These are phyloP conservation scores for Chaetoceros muelleri DNA, from an alignment of 108 stramenopile genomes.

Conservation along the genomic window DNA sequence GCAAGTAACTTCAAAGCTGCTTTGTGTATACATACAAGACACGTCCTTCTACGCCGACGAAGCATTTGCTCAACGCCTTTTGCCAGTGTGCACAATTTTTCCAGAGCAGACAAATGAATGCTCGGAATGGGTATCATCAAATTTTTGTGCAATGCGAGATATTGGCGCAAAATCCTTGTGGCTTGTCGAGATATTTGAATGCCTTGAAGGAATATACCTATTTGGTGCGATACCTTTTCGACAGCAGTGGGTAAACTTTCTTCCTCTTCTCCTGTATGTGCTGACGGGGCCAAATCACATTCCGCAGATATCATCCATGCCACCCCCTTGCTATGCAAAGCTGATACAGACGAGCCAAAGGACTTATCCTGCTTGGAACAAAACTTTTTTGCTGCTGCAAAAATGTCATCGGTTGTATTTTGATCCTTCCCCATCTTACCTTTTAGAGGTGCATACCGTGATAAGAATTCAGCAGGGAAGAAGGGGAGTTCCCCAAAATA, in stretches of 20 bases:
- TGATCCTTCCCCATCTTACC: neutral
- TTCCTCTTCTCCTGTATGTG: neutral
- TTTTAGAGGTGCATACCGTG: neutral
- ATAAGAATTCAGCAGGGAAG: constrained; percentile 8
- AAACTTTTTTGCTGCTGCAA: neutral
- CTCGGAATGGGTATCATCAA: constrained; percentile 14
- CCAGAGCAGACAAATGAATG: constrained; percentile 11
- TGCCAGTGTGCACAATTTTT: constrained; percentile 19
- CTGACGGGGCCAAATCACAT: neutral
- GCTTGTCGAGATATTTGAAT: constrained; percentile 29
- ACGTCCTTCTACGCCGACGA: constrained; percentile 21
- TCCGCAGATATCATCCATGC: neutral
- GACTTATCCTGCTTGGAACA: neutral
- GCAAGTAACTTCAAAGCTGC: constrained; percentile 27
- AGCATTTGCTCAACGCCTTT: constrained; percentile 39
- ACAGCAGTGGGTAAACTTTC: neutral
- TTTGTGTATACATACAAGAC: constrained; percentile 22
- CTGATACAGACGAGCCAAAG: constrained; percentile 9
- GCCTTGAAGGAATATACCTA: constrained; percentile 22
- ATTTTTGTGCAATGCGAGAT: constrained; percentile 23
- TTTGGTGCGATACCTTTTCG: constrained; percentile 20
- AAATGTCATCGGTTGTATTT: neutral
- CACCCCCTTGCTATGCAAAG: neutral
- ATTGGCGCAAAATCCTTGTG: constrained; percentile 19
- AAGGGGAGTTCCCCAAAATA: constrained; percentile 24